These are phyloP conservation scores for Naegleria lovaniensis DNA, from an alignment of 208 protist genomes.

Conservation along the genomic window DNA sequence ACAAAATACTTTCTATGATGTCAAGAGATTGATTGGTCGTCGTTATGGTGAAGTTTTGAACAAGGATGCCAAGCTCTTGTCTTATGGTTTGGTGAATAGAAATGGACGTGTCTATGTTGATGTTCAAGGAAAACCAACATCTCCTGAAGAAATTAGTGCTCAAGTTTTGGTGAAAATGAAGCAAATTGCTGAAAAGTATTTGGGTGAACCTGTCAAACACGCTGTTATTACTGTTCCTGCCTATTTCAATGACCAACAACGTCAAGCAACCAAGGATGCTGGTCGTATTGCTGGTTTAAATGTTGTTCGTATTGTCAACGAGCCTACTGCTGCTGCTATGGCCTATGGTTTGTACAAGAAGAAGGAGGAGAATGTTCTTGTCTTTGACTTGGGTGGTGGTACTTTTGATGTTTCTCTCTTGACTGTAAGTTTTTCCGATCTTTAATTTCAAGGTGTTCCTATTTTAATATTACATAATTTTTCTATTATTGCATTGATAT, in stretches of 20 bases:
- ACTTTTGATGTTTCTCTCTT: conserved; percentile 98
- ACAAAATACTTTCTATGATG: conserved; percentile 80
- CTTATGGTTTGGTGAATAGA: conserved; percentile 66
- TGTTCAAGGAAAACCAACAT: conserved; percentile 67
- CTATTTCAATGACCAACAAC: conserved; percentile 98
- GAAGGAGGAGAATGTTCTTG: conserved; percentile 82
- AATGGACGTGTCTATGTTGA: conserved; percentile 47
- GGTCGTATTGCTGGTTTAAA: conserved; percentile 93
- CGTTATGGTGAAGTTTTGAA: conserved; percentile 59
- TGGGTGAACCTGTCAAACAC: conserved; percentile 76
- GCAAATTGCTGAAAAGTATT: conserved; percentile 81
- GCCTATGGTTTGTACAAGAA: conserved; percentile 91
- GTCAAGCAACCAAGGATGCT: conserved; percentile 93
- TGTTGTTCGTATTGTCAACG: conserved; percentile 95
- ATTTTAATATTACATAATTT: no score
- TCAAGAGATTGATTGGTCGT: conserved; percentile 83
- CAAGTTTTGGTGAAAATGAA: conserved; percentile 95
- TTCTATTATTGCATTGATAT: conserved; percentile 34
- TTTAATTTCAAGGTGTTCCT: conserved; percentile 92
- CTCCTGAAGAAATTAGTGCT: conserved; percentile 92
- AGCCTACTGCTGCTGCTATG: conserved; percentile 93
- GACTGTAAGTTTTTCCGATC: conserved; percentile 56
- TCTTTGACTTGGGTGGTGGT: conserved; percentile 97
- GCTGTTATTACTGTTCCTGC: conserved; percentile 97
- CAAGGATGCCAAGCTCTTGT: conserved; percentile 68